A percentile compares a stretch with the other conserved stretches of the same genome.
Conservation (phyloP, 345 rosid genomes). For the Excoecaria agallocha region DNA sequence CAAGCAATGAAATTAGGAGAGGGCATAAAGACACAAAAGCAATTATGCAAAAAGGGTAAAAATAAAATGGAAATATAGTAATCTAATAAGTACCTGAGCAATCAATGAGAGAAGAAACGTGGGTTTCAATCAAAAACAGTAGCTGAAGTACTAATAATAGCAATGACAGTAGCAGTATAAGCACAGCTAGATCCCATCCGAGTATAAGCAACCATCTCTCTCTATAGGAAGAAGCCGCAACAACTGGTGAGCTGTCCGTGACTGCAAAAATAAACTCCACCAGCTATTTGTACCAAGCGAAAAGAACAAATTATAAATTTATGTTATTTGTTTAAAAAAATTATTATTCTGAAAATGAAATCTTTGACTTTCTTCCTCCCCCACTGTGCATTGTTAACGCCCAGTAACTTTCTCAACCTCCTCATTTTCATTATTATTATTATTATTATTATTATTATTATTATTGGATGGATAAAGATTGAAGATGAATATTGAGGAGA, state of each 20-base stretch:
- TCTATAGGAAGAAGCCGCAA: constrained; percentile 3
- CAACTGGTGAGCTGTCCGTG: constrained; percentile 16
- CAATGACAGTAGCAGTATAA: neutral
- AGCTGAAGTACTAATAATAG: neutral
- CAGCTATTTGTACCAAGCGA: too few species aligned
- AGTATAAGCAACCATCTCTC: constrained; percentile 2
- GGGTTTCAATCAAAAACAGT: constrained; percentile 10
- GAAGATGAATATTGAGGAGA: neutral
- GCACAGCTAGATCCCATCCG: constrained; percentile 13
- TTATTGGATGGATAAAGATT: too few species aligned
- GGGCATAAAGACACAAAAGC: neutral
- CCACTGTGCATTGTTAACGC: too few species aligned
- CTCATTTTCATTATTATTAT: too few species aligned
- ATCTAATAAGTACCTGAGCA: constrained; percentile 7
- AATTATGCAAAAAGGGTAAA: neutral
- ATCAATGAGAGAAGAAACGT: neutral
- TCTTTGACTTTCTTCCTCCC: constrained; percentile 7
- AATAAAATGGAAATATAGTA: neutral
- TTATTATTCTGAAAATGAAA: neutral
- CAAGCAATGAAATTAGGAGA: neutral
- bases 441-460: too few species aligned
- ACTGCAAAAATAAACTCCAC: constrained; percentile 5
- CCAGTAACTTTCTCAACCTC: too few species aligned
- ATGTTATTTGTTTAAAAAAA: neutral
- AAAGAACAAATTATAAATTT: neutral